These are phyloP conservation scores for Candida takata DNA, from an alignment of 805 yeast genomes.

Conservation along the genomic window DNA sequence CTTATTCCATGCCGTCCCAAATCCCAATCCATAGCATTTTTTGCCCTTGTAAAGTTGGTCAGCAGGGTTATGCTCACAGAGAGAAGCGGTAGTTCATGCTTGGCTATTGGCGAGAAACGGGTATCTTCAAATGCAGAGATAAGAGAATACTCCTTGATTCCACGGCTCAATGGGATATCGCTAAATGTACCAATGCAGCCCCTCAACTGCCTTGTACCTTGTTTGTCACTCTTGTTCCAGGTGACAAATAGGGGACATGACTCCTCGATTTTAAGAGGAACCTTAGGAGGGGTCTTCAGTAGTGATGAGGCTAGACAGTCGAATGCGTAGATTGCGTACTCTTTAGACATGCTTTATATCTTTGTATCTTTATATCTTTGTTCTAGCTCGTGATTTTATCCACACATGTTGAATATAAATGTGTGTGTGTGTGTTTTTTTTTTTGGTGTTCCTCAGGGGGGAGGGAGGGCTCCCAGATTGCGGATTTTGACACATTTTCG, in stretches of 20 bases:
- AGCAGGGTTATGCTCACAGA: constrained; percentile 53
- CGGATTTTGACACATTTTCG: too few relatives aligned
- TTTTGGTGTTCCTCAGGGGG: too few relatives aligned
- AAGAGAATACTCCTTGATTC: constrained; percentile 6
- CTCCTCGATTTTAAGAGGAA: neutral
- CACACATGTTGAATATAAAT: too few relatives aligned
- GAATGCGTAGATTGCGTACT: constrained; percentile 26
- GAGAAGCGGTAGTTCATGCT: constrained; percentile 46
- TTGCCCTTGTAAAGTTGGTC: constrained; percentile 46
- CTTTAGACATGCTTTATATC: neutral
- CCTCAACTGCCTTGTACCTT: constrained; percentile 38
- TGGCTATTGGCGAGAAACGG: constrained; percentile 61
- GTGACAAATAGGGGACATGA: constrained; percentile 73
- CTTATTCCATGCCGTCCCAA: constrained; percentile 80
- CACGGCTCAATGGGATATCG: constrained; percentile 8
- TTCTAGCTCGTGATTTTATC: too few relatives aligned
- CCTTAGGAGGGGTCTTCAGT: neutral
- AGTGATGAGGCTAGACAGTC: constrained; percentile 8
- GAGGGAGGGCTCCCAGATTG: too few relatives aligned
- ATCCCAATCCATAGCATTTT: constrained; percentile 62
- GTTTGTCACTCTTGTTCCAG: constrained; percentile 49
- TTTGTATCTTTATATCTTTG: too few relatives aligned
- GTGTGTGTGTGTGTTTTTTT: too few relatives aligned
- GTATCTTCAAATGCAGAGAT: constrained; percentile 65
- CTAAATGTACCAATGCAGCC: constrained; percentile 93